Base-by-base conservation (phyloP, 768 basidiomycete species). In the Russula compacta region DNA sequence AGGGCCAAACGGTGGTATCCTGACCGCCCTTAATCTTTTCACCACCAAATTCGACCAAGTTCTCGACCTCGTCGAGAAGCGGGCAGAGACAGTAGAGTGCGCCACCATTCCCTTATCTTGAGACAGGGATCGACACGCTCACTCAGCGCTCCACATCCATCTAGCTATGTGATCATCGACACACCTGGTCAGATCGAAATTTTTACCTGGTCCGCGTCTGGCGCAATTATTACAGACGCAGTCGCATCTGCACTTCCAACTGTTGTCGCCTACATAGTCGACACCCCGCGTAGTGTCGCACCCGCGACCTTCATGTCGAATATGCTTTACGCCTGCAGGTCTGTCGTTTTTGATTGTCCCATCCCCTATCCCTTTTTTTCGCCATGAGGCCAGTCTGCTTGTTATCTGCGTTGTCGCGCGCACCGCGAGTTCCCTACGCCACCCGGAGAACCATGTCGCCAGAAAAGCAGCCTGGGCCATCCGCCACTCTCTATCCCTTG, bases 221-320 rank as follows among this genome's bases (percentile, higher is more conserved):
- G 97, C 5, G 87, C 95, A 11, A 99, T 99, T 69, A 98, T 99
- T 68, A 99, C 97, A 44, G 95, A 98, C 70, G 92, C 97, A 17
- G 79, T 99, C 44, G 97, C 97, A 0, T 90, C 92, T 3, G 84
- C 94, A 0, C 77, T 98, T 59, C 97, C 97, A 6, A 87, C 97
- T 2, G 92, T 95, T 38, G 85, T 99, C 39, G 97, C 97, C 15
- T 99, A 98, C 70, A 82, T 99, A 63, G 92, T 99, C 67, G 97
- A 99, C 73, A 99, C 97, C 4, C 97, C 97, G 21, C 80, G 97
- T 64, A 93, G 92, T 19, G 87, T 88, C 0, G 85, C 92, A 0
- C 97, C 97, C 0, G 93, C 95, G 15, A 99, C 97, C 3, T 99
- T 99, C 74, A 99, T 98, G 97, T 91, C 87, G 19, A 99, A 99